Base-by-base conservation (phyloP, 2,329 filamentous ascomycete species). In the Grosmannia clavigera region DNA sequence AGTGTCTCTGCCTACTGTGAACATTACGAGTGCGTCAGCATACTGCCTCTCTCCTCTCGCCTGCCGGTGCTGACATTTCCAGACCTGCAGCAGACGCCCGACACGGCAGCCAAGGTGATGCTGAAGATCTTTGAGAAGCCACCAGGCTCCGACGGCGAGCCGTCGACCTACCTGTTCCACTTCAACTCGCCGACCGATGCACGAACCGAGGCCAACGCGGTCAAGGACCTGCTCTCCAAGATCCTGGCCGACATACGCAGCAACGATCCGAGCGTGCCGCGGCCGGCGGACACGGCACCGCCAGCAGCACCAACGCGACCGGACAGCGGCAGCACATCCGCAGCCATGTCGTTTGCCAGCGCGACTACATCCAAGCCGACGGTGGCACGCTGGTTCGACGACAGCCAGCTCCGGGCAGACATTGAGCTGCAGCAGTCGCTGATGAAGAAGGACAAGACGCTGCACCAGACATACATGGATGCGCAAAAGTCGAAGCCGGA, bases 21-120 rank as follows among this genome's bases (percentile, higher is more conserved):
- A 86, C 67, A 92, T 97, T 68, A 90, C 87, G 57, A 96, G 90
- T 94, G n/a, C 11, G 78, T 43, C 19, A 4, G n/a, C 1, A 14
- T 46, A 7, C 19, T n/a, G 6, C 16, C 40, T 43, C 4, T 46
- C 43, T 6, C 14, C 22, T 29, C 55, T 6, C 55, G 12, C 16
- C 3, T 57, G 22, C 43, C 12, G 6, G 6, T 29, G n/a, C 50
- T 58, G 25, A 55, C 51, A 2, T 2, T 2, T 2, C 22, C 27
- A 94, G 90, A 97, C 74, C 82, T 99, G 56, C 92, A 99, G 72
- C 92, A 97, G 72, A 97, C 94, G 0, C 92, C 94, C 14, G 90
- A 90, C 62, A 85, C 80, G n/a, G 85, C 84, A 43, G 78, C 90
- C 22, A 96, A 96, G 78, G 91, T 95, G 58, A 96, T 96, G 80